These are phyloP conservation scores for Lentinula edodes DNA, from an alignment of 768 basidiomycete species.

Conservation along the genomic window DNA sequence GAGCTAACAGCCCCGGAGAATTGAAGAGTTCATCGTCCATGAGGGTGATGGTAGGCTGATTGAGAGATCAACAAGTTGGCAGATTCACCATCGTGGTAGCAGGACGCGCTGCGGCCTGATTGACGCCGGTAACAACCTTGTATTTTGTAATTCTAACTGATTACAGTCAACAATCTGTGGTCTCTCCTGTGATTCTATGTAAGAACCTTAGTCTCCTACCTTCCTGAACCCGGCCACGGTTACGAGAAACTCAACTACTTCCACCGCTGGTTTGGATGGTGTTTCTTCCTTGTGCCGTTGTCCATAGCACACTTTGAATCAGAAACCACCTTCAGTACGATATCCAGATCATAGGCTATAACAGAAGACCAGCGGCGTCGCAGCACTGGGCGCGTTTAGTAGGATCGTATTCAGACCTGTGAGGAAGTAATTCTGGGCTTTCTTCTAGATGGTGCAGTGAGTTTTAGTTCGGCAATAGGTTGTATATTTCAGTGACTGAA, in stretches of 20 bases:
- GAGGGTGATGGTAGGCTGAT: neutral
- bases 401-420: slow-evolving; percentile 45
- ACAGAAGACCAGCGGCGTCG: slow-evolving; percentile 54
- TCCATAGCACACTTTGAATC: slow-evolving; percentile 50
- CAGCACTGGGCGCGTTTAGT: slow-evolving; percentile 45
- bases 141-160: no score
- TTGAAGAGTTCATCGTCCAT: slow-evolving; percentile 29
- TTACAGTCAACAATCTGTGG: no score
- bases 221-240: no score
- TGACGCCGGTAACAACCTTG: no score
- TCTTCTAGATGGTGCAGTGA: slow-evolving; percentile 20
- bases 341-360: slow-evolving; percentile 42
- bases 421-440: slow-evolving; percentile 41
- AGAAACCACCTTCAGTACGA: slow-evolving; percentile 42
- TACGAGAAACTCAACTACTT: slow-evolving; percentile 62
- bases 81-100: no score
- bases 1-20: slow-evolving; percentile 36
- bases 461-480: neutral
- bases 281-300: slow-evolving; percentile 32
- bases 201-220: no score
- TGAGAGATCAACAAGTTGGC: no score
- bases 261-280: slow-evolving; percentile 45
- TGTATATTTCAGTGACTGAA: slow-evolving; percentile 28
- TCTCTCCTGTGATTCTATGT: no score
- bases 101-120: no score